Evolutionary conservation across 2,329 filamentous ascomycete genomes (phyloP), one percentile per base, ranked within the genome.

Genomic region (Microascus cirrosus): DNA sequence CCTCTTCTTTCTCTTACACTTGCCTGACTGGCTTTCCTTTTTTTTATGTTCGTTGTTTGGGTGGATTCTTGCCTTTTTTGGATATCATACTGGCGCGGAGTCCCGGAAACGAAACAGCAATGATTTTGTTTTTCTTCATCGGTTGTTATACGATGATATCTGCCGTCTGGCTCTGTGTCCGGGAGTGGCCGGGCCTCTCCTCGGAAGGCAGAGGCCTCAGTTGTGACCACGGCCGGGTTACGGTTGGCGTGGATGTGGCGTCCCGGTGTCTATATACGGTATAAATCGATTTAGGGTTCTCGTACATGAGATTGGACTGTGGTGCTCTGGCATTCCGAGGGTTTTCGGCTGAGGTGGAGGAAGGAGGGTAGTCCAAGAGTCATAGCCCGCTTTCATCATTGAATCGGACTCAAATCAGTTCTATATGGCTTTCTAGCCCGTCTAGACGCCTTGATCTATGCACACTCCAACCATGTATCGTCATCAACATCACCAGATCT

Each of bases 401-500:
- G 15, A n/a, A 45, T 45, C 39, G 13, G n/a, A n/a, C 15, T 2
- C 39, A 18, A n/a, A n/a, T n/a, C 8, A 45, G 39, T 45, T 45
- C 39, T 45, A 45, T 45, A 45, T 18, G 6, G 39, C n/a, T 45
- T 32, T 8, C 28, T 8, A 32, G 28, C 28, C 18, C 25, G 51
- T 53, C 15, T 53, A 35, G 36, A 39, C 24, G 15, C 18, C 53
- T 15, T 36, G 10, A 24, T 54, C n/a, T 39, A 54, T 54, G 13
- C 24, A 45, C 20, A 20, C n/a, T 11, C 22, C 45, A 45, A 45
- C 39, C 39, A 18, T 18, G n/a, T n/a, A 18, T n/a, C 5, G 15
- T 35, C 18, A 20, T 8, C n/a, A 15, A 5, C 2, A 11, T 59
- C 65, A 84, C 81, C 81, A 84, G 28, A 81, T 82, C 66, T 84